Percentiles rank a stretch among this genome's conserved stretches.
phyloP scores from a whole-genome alignment of 768 basidiomycete species.

The Suillus clintonianus region DNA sequence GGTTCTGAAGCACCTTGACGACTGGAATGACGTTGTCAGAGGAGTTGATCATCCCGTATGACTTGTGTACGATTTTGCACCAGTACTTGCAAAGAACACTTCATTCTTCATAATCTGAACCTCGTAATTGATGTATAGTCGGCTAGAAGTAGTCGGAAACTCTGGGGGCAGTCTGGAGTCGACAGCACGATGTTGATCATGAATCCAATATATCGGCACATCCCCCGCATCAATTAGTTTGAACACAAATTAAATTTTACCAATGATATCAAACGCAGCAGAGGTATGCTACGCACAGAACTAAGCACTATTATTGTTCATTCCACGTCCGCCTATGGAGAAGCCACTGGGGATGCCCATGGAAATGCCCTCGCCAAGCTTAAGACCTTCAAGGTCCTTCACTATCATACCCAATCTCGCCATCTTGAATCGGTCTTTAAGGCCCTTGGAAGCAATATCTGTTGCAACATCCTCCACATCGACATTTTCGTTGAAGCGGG shows the following conservation, averaged over 20 bases:
- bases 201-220: too few species aligned
- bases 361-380: constrained; percentile 56
- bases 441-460: constrained; percentile 43
- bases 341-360: constrained; percentile 62
- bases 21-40: constrained; percentile 25
- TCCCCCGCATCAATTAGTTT: too few species aligned
- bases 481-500: constrained; percentile 67
- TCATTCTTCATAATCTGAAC: neutral
- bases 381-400: constrained; percentile 80
- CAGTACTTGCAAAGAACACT: neutral
- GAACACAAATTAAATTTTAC: too few species aligned
- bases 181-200: too few species aligned
- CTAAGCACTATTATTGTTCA: constrained; percentile 24
- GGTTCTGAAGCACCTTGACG: constrained; percentile 20
- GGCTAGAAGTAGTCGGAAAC: too few species aligned
- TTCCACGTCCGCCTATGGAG: constrained; percentile 46
- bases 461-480: constrained; percentile 44
- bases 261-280: neutral
- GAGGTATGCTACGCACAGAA: neutral
- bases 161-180: too few species aligned
- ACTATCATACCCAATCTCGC: constrained; percentile 81
- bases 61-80: neutral
- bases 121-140: neutral
- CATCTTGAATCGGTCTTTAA: constrained; percentile 61
- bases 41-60: neutral